Base-by-base conservation (phyloP, 495 filamentous ascomycete species). In the Articulospora tetracladia region DNA sequence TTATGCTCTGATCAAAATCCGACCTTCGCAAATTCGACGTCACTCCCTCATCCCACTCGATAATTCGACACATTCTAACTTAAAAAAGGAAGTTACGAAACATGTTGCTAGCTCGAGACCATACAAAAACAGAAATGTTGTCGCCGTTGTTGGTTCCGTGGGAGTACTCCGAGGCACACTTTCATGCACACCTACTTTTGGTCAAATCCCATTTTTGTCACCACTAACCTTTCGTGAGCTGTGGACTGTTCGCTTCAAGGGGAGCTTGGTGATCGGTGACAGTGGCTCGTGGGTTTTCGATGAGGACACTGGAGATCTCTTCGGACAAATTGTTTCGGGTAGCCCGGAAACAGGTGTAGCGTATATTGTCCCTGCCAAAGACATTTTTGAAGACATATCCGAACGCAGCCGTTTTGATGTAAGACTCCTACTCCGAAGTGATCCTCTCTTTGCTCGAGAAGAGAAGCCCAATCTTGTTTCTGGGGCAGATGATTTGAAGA, bases 251-350 rank as follows among this genome's bases (percentile, higher is more conserved):
- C 12, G 12, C 8, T 32, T 15, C 20, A 19, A 32, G 12, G 17
- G 28, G 3, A 26, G 26, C 4, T n/a, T 27, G 50, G 58, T 32
- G 8, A 39, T 57, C 24, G 67, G 70, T 3, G 69, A 71, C 34
- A 68, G 59, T 55, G 70, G 70, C 1, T 64, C 67, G 11, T 52
- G 59, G 48, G 62, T 71, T 26, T 2, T 71, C 17, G 67, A 69
- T 53, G 27, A 53, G 20, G 44, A 55, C 19, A 66, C 60, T 17
- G 68, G 66, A 17, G 41, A 46, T 24, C 20, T 70, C 3, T 70
- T 66, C 28, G 70, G 69, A 6, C 65, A 68, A 22, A 62, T 73
- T 28, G 47, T 68, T 4, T 52, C 61, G 32, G 67, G 69, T 47
- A 44, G 55, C 26, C 24, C 63, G 2, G 63, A 49, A 1, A 65